A percentile compares a stretch with the other conserved stretches of the same genome.
phyloP scores from a whole-genome alignment of 2,329 filamentous ascomycete genomes.

The Microdochium trichocladiopsis region DNA sequence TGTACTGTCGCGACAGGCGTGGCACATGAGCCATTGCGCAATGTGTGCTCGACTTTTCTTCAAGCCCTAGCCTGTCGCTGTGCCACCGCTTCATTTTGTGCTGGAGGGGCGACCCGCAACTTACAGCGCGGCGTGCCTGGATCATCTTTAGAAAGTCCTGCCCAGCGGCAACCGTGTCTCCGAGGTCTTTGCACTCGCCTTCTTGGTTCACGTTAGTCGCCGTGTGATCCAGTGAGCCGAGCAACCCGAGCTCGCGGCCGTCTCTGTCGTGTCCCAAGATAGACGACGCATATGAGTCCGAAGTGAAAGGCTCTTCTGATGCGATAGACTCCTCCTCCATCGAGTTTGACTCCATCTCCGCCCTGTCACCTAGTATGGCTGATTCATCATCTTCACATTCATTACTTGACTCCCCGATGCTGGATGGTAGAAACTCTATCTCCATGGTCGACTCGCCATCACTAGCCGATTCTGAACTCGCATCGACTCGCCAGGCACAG shows the following conservation, averaged over 20 bases:
- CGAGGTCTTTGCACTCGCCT: neutral
- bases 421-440: neutral
- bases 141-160: neutral
- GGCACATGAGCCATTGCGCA: neutral
- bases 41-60: neutral
- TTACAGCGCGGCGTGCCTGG: neutral
- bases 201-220: no score
- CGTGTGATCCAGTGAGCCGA: no score
- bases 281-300: no score
- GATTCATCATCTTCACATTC: neutral
- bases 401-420: neutral
- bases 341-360: neutral
- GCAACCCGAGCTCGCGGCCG: no score
- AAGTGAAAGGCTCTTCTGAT: no score
- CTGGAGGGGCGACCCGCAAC: neutral
- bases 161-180: neutral
- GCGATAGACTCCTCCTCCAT: neutral
- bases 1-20: neutral
- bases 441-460: neutral
- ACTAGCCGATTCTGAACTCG: neutral
- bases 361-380: neutral
- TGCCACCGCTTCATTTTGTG: neutral
- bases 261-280: no score
- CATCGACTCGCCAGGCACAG: neutral
- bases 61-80: neutral